Evolutionary conservation across 106 monocot species (phyloP).

Genomic region (Hemerocallis citrina): DNA sequence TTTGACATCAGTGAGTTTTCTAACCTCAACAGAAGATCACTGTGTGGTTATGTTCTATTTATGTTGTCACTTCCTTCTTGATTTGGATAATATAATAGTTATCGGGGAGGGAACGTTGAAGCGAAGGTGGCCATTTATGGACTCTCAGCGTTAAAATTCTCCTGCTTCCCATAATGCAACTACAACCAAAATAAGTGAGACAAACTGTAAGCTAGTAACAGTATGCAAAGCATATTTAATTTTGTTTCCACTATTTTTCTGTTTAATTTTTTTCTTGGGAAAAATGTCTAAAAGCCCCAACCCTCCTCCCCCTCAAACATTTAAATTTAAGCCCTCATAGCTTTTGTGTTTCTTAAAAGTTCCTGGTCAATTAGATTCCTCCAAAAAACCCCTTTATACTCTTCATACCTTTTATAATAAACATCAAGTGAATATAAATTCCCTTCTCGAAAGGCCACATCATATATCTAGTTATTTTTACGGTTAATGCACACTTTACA

Average conservation of each 20-base stretch:
- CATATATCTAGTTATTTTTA: too few species aligned
- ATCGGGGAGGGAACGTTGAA: conserved; percentile 7
- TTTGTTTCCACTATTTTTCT: background rate
- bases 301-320: too few species aligned
- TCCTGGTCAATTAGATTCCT: too few species aligned
- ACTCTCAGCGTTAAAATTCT: conserved; percentile 11
- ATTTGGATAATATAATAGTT: conserved; percentile 24
- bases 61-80: conserved; percentile 10
- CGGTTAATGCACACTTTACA: too few species aligned
- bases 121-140: conserved; percentile 21
- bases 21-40: conserved; percentile 21
- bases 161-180: conserved; percentile 11
- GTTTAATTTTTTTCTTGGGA: background rate
- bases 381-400: too few species aligned
- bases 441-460: too few species aligned
- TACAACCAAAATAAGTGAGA: conserved; percentile 17
- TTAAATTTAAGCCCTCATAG: too few species aligned
- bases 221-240: conserved; percentile 2
- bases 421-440: too few species aligned
- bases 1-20: conserved; percentile 62
- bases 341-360: too few species aligned
- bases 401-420: too few species aligned
- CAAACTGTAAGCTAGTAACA: conserved; percentile 11
- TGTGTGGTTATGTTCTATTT: conserved; percentile 19
- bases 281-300: too few species aligned